Conservation (phyloP, 345 rosid genomes). For the Excoecaria agallocha region DNA sequence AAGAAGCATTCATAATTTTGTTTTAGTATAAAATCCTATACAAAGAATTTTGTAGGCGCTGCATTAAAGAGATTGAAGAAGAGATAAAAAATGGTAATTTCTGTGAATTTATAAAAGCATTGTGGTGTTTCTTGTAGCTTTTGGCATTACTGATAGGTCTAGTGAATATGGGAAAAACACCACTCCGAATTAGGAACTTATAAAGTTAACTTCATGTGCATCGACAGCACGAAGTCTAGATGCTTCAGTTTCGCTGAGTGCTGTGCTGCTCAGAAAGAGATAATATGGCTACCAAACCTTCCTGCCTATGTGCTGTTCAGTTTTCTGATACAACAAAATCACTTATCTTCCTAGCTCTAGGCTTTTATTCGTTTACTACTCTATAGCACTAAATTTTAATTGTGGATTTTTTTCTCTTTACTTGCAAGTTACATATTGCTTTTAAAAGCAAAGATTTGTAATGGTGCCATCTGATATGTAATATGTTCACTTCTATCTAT, state of each 20-base stretch:
- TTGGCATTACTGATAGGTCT: conserved; percentile 48
- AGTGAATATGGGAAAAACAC: conserved; percentile 76
- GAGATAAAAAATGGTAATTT: conserved; percentile 17
- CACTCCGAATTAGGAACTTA: conserved; percentile 68
- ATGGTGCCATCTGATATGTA: no score
- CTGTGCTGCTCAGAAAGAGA: conserved; percentile 55
- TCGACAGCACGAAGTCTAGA: conserved; percentile 54
- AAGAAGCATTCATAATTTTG: conserved; percentile 18
- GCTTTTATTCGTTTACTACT: not conserved
- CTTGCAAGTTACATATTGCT: no score
- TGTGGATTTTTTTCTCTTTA: no score
- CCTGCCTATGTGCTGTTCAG: conserved; percentile 83
- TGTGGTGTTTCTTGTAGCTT: conserved; percentile 37
- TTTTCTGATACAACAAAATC: conserved; percentile 73
- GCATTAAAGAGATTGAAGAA: conserved; percentile 16
- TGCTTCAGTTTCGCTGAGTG: conserved; percentile 64
- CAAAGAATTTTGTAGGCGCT: conserved; percentile 23
- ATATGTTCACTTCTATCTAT: no score
- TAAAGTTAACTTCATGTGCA: conserved; percentile 78
- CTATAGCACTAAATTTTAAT: not conserved
- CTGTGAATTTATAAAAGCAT: conserved; percentile 46
- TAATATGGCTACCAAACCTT: conserved; percentile 66
- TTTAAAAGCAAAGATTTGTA: no score
- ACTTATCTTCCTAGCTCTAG: not conserved
- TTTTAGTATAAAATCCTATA: conserved; percentile 42